These are phyloP conservation scores for Kodamaea hsintzibuensis DNA, from an alignment of 805 yeast species.

Conservation along the genomic window DNA sequence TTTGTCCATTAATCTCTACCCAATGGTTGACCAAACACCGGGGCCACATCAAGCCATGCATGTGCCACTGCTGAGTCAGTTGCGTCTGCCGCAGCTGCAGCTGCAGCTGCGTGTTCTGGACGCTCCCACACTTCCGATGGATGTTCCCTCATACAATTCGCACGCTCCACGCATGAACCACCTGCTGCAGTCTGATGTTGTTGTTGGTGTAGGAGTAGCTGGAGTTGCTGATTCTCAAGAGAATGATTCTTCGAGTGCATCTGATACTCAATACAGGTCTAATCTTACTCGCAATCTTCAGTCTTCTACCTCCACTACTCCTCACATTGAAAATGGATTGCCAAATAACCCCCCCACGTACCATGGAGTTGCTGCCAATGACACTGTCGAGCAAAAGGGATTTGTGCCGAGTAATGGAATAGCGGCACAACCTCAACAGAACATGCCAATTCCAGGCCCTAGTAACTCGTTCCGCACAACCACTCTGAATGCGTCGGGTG, in stretches of 20 bases:
- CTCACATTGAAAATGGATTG: constrained; percentile 1
- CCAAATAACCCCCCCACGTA: constrained; percentile 7
- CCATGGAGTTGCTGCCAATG: not conserved
- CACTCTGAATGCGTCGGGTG: not conserved
- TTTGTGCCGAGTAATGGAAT: not conserved
- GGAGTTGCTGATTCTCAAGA: not conserved
- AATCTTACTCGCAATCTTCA: constrained; percentile 10
- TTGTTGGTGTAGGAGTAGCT: not conserved
- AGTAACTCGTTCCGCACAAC: constrained; percentile 10
- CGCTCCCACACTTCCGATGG: constrained; percentile 2
- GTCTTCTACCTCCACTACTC: not conserved
- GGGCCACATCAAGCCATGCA: not conserved
- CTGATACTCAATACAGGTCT: constrained; percentile 14
- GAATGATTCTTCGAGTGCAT: constrained; percentile 12
- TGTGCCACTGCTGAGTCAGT: constrained; percentile 1
- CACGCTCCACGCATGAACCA: not conserved
- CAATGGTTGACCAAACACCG: not conserved
- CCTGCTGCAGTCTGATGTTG: not conserved
- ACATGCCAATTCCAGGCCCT: not conserved
- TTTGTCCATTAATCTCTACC: not conserved
- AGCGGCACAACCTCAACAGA: constrained; percentile 1
- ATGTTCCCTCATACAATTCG: not conserved
- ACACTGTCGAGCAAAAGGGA: not conserved
- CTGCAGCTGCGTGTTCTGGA: not conserved
- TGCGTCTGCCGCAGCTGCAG: not conserved